These are phyloP conservation scores for Nemania diffusa DNA, from an alignment of 2,329 filamentous ascomycete species.

Conservation along the genomic window DNA sequence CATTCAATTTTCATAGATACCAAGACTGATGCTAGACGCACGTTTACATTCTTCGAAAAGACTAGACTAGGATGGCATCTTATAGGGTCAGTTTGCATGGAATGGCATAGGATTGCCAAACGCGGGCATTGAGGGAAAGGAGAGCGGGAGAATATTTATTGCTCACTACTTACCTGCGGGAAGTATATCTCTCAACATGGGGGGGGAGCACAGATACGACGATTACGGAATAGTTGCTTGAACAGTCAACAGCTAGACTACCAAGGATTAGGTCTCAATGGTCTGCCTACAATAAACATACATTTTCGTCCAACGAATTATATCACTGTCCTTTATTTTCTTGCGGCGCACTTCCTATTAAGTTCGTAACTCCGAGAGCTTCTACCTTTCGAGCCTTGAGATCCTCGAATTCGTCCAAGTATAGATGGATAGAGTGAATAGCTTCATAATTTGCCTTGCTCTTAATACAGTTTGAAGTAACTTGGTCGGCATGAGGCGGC, in stretches of 20 bases:
- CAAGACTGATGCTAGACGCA: constrained; percentile 31
- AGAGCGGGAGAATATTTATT: not conserved
- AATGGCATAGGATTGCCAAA: constrained; percentile 16
- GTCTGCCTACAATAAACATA: constrained; percentile 18
- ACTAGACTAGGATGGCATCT: constrained; percentile 28
- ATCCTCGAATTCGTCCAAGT: too few relatives aligned
- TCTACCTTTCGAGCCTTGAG: too few relatives aligned
- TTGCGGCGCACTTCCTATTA: not conserved
- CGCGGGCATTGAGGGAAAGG: not conserved
- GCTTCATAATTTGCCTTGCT: too few relatives aligned
- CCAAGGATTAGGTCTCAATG: constrained; percentile 3
- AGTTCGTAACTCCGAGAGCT: not conserved
- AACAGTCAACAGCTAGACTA: not conserved
- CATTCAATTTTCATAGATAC: constrained; percentile 25
- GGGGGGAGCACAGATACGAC: constrained; percentile 4
- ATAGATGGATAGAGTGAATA: too few relatives aligned
- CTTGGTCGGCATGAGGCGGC: too few relatives aligned
- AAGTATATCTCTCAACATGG: not conserved
- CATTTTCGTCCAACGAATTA: not conserved
- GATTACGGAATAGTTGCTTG: not conserved
- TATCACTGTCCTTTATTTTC: not conserved
- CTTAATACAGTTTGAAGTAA: too few relatives aligned
- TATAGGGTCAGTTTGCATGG: constrained; percentile 25
- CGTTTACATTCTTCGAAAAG: constrained; percentile 13
- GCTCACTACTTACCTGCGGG: not conserved